Evolutionary conservation across 2,329 filamentous ascomycete species (phyloP), one percentile per base, ranked within the genome.

Genomic region (Ilyonectria destructans): DNA sequence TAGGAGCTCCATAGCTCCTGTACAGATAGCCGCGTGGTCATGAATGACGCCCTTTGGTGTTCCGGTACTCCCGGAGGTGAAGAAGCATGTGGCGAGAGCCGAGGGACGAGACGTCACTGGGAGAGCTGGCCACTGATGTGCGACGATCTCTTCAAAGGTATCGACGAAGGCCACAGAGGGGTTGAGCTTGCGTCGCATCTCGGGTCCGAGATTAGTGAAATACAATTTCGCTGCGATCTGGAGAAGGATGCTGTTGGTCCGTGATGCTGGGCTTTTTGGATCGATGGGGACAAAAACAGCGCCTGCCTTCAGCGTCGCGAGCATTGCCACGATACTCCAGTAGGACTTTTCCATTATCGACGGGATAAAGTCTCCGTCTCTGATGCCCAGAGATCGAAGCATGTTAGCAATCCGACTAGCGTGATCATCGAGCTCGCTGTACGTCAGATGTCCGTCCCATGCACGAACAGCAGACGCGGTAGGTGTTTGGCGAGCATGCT

Each of bases 221-320:
- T 68, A 68, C 8, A 65, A 23, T 23, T 66, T 68, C 35, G 66
- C 62, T 21, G 62, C 61, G 45, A 68, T 51, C 15, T 68, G 62
- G 37, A 68, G 58, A 23, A 68, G 65, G 23, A 68, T 68, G 19
- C 49, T 56, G 52, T 68, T 68, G 48, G 45, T 68, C 51, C 62
- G 64, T 15, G 66, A 58, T 26, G 66, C 62, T 13, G 62, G 66
- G 37, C 52, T 58, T 51, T 68, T 68, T 17, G 66, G 66, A 19
- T 68, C 66, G 33, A 68, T 68, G 21, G 66, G 66, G 19, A 68
- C 62, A 46, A 58, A 68, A 37, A 68, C 66, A 8, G 62, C 66
- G 12, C 66, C 66, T 6, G 52, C 62, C 33, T 68, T 68, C 5
- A 68, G 46, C 6, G 63, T 68, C 33, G 62, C 66, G 46, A 68